phyloP scores from a whole-genome alignment of 257 asterid species.

The Phtheirospermum japonicum region DNA sequence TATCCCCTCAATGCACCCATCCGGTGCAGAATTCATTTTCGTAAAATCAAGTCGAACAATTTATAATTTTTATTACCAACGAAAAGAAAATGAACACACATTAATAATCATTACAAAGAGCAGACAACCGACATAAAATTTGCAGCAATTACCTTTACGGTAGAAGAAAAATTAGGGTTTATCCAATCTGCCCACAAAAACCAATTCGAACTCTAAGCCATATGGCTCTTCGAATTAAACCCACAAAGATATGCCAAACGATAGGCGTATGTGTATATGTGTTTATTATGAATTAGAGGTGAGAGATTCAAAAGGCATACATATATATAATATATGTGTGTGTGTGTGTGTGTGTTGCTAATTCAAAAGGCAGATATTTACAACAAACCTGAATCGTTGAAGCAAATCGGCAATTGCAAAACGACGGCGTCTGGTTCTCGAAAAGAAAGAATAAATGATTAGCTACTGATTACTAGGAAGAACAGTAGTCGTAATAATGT shows the following conservation, averaged over 20 bases:
- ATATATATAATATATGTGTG: no score
- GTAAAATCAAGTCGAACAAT: no score
- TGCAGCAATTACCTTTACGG: constrained; percentile 23
- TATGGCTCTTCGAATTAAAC: constrained; percentile 3
- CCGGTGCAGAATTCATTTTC: no score
- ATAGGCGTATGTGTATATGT: not conserved
- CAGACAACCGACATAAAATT: not conserved
- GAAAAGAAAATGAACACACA: no score
- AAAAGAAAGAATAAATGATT: constrained; percentile 20
- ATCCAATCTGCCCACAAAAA: constrained; percentile 18
- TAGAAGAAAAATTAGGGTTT: constrained; percentile 24
- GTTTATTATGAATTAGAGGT: not conserved
- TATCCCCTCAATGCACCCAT: no score
- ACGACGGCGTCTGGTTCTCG: constrained; percentile 3
- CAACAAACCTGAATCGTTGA: constrained; percentile 18
- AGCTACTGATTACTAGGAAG: constrained; percentile 20
- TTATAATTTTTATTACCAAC: no score
- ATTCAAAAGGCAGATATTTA: not conserved
- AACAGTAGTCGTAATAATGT: not conserved
- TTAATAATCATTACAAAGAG: no score
- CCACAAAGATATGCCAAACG: not conserved
- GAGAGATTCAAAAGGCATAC: not conserved
- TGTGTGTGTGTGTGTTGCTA: no score
- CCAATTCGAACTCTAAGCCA: constrained; percentile 11
- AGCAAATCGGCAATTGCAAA: constrained; percentile 6